Conservation (phyloP, 164 flowering plant species). For the Vitis labrusca region DNA sequence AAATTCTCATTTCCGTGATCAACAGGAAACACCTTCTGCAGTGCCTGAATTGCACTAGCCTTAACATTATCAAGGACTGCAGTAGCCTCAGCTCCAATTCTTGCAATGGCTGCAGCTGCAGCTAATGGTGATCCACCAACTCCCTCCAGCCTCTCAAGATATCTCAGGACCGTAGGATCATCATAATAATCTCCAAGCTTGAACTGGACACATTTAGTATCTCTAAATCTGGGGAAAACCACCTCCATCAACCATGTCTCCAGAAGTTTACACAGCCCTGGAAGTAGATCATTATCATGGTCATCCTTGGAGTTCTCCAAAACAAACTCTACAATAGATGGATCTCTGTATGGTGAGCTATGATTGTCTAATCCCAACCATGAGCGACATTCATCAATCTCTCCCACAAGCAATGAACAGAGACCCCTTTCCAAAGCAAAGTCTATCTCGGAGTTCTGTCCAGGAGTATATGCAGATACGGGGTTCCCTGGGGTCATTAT, state of each 20-base stretch:
- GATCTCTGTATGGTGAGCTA: slow-evolving; percentile 73
- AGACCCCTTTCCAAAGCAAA: slow-evolving; percentile 94
- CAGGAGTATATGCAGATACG: slow-evolving; percentile 30
- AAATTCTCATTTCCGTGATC: slow-evolving; percentile 33
- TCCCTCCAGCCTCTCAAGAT: slow-evolving; percentile 83
- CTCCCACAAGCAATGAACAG: slow-evolving; percentile 87
- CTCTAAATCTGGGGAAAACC: slow-evolving; percentile 89
- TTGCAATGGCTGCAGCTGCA: slow-evolving; percentile 95
- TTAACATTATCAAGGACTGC: slow-evolving; percentile 86
- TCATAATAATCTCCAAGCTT: slow-evolving; percentile 96
- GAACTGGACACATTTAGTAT: slow-evolving; percentile 63
- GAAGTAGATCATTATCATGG: slow-evolving; percentile 68
- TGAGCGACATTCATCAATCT: slow-evolving; percentile 80
- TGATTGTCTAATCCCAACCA: slow-evolving; percentile 90
- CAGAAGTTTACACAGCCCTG: slow-evolving; percentile 89
- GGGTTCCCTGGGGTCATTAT: slow-evolving; percentile 39
- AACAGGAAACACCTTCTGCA: slow-evolving; percentile 82
- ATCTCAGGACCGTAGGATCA: slow-evolving; percentile 79
- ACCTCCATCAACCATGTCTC: slow-evolving; percentile 94
- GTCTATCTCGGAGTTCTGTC: slow-evolving; percentile 66
- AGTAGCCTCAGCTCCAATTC: slow-evolving; percentile 89
- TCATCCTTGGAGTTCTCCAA: slow-evolving; percentile 73
- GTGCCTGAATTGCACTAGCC: slow-evolving; percentile 74
- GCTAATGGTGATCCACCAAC: slow-evolving; percentile 87
- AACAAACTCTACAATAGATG: slow-evolving; percentile 70